A percentile compares a stretch with the other conserved stretches of the same genome.
These are phyloP conservation scores for Dactylellina haptotyla DNA, from an alignment of 2,329 filamentous ascomycete genomes.

Conservation along the genomic window DNA sequence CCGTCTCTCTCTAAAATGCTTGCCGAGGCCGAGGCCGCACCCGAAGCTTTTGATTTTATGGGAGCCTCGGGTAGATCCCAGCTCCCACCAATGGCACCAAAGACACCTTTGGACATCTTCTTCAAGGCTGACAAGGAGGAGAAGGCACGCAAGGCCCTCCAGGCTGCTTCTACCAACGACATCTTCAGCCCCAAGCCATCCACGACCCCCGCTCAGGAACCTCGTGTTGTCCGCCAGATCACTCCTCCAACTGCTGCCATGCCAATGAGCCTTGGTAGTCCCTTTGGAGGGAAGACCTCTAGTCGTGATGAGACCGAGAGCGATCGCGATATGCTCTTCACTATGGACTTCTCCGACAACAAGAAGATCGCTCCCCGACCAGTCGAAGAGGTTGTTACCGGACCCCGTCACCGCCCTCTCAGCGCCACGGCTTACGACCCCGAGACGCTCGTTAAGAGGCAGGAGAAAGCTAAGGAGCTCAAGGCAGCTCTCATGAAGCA, in stretches of 20 bases:
- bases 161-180: constrained; percentile 40
- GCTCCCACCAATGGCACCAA: constrained; percentile 42
- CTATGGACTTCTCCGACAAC: constrained; percentile 47
- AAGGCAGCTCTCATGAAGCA: constrained; percentile 44
- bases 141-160: constrained; percentile 66
- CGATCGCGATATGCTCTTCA: constrained; percentile 42
- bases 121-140: constrained; percentile 88
- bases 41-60: constrained; percentile 61
- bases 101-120: constrained; percentile 80
- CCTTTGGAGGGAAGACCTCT: constrained; percentile 37
- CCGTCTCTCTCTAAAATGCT: constrained; percentile 63
- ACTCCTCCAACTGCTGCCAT: constrained; percentile 49
- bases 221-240: constrained; percentile 35
- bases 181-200: constrained; percentile 54
- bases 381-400: constrained; percentile 35
- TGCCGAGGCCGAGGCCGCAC: constrained; percentile 63
- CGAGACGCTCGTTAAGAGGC: constrained; percentile 47
- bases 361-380: constrained; percentile 35
- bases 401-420: constrained; percentile 45
- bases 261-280: constrained; percentile 34
- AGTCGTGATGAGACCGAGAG: constrained; percentile 29
- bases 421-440: constrained; percentile 39
- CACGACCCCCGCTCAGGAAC: constrained; percentile 48
- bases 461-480: constrained; percentile 46
- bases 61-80: constrained; percentile 61